A percentile compares a stretch with the other conserved stretches of the same genome.
Evolutionary conservation across 2,329 filamentous ascomycete species (phyloP).

Genomic region (Parasarocladium wereldwijsianum): DNA sequence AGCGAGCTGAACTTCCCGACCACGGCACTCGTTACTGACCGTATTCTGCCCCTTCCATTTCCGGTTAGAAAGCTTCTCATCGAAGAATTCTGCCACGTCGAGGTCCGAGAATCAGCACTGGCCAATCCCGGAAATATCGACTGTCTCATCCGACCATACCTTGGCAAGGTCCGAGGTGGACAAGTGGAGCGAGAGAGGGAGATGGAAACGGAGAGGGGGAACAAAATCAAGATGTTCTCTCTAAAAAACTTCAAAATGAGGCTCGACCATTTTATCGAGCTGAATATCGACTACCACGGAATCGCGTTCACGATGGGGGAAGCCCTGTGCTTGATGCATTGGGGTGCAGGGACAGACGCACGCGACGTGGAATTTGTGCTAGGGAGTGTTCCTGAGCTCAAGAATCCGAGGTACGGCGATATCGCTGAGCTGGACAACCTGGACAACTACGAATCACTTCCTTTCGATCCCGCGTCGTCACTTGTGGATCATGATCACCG

Average conservation of each 20-base stretch:
- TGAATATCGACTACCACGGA: slow-evolving; percentile 9
- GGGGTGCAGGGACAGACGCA: slow-evolving; percentile 14
- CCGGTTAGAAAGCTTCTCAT: slow-evolving; percentile 10
- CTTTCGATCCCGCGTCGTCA: too few species aligned
- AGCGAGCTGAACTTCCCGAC: slow-evolving; percentile 8
- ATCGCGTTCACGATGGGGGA: slow-evolving; percentile 12
- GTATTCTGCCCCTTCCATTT: slow-evolving; percentile 12
- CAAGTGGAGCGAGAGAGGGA: too few species aligned
- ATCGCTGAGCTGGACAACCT: neutral
- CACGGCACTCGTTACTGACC: slow-evolving; percentile 9
- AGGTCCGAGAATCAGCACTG: slow-evolving; percentile 4
- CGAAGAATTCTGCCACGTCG: slow-evolving; percentile 8
- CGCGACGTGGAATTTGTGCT: slow-evolving; percentile 18
- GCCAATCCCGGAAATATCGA: slow-evolving; percentile 9
- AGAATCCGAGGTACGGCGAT: neutral
- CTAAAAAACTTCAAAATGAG: slow-evolving; percentile 18
- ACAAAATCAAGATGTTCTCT: slow-evolving; percentile 11
- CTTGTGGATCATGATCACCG: slow-evolving; percentile 6
- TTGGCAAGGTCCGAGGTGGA: slow-evolving; percentile 6
- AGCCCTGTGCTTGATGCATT: slow-evolving; percentile 17
- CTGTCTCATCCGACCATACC: slow-evolving; percentile 10
- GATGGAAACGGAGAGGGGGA: neutral
- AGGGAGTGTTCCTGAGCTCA: slow-evolving; percentile 8
- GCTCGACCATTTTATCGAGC: slow-evolving; percentile 14
- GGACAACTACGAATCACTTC: too few species aligned